Conservation (phyloP, 257 asterid genomes). For the Gentiana straminea region DNA sequence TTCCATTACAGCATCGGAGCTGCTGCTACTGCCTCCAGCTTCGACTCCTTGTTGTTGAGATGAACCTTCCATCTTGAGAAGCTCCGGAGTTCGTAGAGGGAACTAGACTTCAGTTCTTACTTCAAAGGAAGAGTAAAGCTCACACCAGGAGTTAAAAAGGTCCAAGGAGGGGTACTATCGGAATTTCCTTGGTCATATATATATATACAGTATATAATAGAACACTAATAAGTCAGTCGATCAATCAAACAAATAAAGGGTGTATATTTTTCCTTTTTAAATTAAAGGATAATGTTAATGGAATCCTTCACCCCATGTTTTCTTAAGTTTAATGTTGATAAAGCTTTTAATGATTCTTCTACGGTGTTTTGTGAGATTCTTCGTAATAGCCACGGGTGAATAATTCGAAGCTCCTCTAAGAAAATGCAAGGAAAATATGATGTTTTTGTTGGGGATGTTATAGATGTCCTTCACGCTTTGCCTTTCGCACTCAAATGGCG, state of each 20-base stretch:
- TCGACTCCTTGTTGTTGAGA: slow-evolving; percentile 4
- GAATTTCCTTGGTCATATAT: not conserved
- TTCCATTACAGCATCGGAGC: slow-evolving; percentile 7
- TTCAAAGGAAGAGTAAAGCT: not conserved
- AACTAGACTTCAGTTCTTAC: not conserved
- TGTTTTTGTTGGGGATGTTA: too few species aligned
- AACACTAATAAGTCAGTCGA: too few species aligned
- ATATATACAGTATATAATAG: not conserved
- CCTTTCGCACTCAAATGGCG: too few species aligned
- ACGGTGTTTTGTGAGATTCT: not conserved
- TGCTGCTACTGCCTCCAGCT: not conserved
- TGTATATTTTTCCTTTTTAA: too few species aligned
- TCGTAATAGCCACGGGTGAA: too few species aligned
- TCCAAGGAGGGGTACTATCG: not conserved
- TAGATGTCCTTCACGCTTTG: too few species aligned
- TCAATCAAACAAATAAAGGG: too few species aligned
- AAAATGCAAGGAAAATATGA: too few species aligned
- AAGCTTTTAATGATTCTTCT: not conserved
- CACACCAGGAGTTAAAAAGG: not conserved
- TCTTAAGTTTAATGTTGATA: not conserved
- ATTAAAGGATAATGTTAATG: not conserved
- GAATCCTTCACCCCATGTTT: not conserved
- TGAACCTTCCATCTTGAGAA: slow-evolving; percentile 7
- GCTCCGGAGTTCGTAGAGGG: not conserved
- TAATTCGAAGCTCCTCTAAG: too few species aligned